These are phyloP conservation scores for Russula sp. DNA, from an alignment of 768 basidiomycete genomes.

Conservation along the genomic window DNA sequence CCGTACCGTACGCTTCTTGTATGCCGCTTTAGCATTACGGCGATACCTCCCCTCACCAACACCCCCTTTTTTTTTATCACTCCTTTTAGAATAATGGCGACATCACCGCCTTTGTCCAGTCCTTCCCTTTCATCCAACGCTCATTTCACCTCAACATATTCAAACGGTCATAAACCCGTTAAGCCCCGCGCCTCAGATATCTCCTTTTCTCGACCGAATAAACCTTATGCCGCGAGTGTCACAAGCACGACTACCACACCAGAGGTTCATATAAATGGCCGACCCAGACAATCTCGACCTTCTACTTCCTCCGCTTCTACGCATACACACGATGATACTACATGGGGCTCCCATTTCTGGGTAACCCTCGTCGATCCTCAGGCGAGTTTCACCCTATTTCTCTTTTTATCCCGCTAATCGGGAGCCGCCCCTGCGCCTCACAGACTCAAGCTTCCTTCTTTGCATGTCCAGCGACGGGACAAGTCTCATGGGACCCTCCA, in stretches of 20 bases:
- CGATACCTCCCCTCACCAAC: neutral
- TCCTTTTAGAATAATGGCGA: slow-evolving; percentile 19
- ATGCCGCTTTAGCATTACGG: slow-evolving; percentile 10
- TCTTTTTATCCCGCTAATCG: slow-evolving; percentile 3
- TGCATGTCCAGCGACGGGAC: slow-evolving; percentile 87
- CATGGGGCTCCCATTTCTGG: slow-evolving; percentile 92
- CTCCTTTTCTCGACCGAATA: slow-evolving; percentile 6
- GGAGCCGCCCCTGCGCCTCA: slow-evolving; percentile 40
- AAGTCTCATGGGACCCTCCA: slow-evolving; percentile 92
- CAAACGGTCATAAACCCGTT: neutral
- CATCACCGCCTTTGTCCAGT: slow-evolving; percentile 16
- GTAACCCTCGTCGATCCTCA: slow-evolving; percentile 89
- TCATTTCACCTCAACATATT: slow-evolving; percentile 19
- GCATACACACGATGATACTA: slow-evolving; percentile 23
- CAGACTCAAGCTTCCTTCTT: slow-evolving; percentile 64
- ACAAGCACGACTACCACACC: slow-evolving; percentile 19
- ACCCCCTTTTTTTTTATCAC: neutral
- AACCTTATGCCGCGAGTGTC: slow-evolving; percentile 7
- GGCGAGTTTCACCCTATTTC: slow-evolving; percentile 40
- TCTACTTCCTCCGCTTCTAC: slow-evolving; percentile 13
- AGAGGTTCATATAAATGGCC: slow-evolving; percentile 29
- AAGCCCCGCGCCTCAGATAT: slow-evolving; percentile 7
- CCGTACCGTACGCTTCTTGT: neutral
- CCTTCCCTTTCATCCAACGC: slow-evolving; percentile 23
- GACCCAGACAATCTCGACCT: slow-evolving; percentile 19